phyloP scores from a whole-genome alignment of 2,329 filamentous ascomycete genomes.

The Cladosporium sphaerospermum region DNA sequence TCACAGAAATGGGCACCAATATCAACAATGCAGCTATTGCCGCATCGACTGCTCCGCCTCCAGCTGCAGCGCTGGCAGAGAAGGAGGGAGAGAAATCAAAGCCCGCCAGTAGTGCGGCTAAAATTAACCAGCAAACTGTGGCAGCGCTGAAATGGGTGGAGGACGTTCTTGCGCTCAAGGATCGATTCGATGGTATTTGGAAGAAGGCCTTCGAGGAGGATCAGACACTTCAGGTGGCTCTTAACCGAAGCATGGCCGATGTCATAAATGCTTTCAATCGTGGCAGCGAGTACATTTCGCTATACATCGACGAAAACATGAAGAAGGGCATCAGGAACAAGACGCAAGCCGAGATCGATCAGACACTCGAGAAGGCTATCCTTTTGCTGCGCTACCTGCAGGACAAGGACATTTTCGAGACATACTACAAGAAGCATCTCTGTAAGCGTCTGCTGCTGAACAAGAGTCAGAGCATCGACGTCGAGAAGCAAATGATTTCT shows the following conservation, averaged over 20 bases:
- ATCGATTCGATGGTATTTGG: conserved; percentile 82
- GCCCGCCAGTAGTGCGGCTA: conserved; percentile 37
- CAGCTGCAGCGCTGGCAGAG: conserved; percentile 42
- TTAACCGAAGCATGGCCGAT: conserved; percentile 81
- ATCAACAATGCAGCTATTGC: conserved; percentile 64
- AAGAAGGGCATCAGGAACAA: conserved; percentile 92
- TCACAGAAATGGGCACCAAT: conserved; percentile 72
- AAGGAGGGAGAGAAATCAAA: conserved; percentile 44
- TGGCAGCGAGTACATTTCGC: conserved; percentile 84
- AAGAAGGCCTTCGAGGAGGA: conserved; percentile 66
- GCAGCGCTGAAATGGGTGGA: conserved; percentile 94
- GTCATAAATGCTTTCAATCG: conserved; percentile 86
- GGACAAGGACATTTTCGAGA: conserved; percentile 91
- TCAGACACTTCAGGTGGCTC: conserved; percentile 68
- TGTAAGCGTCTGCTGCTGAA: conserved; percentile 80
- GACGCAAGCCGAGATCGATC: conserved; percentile 80
- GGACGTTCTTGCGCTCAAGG: conserved; percentile 77
- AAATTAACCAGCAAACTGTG: conserved; percentile 69
- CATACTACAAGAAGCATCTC: conserved; percentile 96
- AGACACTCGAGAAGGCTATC: conserved; percentile 81
- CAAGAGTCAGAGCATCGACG: conserved; percentile 84
- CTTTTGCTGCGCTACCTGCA: conserved; percentile 78
- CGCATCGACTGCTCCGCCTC: conserved; percentile 42
- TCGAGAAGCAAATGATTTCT: conserved; percentile 90
- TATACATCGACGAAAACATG: conserved; percentile 95